These are phyloP conservation scores for Babesia caballi DNA, from an alignment of 169 alveolate species.

Conservation along the genomic window DNA sequence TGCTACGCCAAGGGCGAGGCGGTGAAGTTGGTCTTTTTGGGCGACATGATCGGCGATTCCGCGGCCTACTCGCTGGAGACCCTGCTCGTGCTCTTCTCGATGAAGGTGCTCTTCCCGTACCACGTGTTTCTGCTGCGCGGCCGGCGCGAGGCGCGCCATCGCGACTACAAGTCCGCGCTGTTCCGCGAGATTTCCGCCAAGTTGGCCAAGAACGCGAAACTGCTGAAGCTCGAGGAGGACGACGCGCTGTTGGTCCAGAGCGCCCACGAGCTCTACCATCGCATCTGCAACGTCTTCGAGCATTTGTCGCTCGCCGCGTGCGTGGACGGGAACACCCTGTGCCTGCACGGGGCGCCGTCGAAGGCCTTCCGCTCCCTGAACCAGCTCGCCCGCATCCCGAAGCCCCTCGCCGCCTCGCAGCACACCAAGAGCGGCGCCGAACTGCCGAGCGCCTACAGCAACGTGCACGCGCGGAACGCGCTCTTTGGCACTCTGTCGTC, in stretches of 20 bases:
- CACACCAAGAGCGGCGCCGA: constrained; percentile 31
- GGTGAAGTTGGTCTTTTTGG: constrained; percentile 40
- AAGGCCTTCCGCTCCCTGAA: constrained; percentile 88
- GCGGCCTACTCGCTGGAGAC: constrained; percentile 40
- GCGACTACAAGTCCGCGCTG: constrained; percentile 33
- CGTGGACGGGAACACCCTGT: constrained; percentile 88
- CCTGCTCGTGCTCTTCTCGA: constrained; percentile 34
- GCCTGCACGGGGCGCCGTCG: constrained; percentile 84
- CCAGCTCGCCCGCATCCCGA: constrained; percentile 77
- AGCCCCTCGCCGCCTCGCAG: constrained; percentile 39
- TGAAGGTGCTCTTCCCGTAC: constrained; percentile 61
- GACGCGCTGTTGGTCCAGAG: constrained; percentile 62
- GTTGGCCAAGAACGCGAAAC: constrained; percentile 3
- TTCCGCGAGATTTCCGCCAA: constrained; percentile 44
- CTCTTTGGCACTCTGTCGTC: constrained; percentile 19
- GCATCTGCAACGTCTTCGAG: constrained; percentile 91
- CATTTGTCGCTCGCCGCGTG: constrained; percentile 92
- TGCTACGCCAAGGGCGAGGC: constrained; percentile 26
- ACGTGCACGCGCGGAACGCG: constrained; percentile 26
- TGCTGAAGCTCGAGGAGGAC: constrained; percentile 30
- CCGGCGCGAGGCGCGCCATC: constrained; percentile 17
- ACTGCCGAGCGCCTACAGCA: not conserved
- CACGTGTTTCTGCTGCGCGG: constrained; percentile 49
- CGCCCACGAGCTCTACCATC: constrained; percentile 89
- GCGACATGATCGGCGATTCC: constrained; percentile 34